phyloP scores from a whole-genome alignment of 1,284 basidiomycete genomes.

The Porodaedalea pini region DNA sequence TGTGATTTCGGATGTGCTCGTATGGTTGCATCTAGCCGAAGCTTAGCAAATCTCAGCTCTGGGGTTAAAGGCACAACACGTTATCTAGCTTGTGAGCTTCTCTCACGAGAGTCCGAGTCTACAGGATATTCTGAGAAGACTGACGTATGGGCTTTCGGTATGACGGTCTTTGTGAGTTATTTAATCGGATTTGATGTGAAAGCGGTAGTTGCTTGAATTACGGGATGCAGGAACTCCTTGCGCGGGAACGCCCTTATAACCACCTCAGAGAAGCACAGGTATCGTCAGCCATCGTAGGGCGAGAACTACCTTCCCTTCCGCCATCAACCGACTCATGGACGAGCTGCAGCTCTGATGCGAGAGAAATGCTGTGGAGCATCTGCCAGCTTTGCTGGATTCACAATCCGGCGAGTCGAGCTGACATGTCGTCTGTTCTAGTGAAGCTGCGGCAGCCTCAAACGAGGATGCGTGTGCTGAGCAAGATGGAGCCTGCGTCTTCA shows the following conservation, averaged over 20 bases:
- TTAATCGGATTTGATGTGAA: no score
- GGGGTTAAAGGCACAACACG: background rate
- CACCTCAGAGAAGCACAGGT: background rate
- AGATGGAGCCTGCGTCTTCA: no score
- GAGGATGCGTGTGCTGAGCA: no score
- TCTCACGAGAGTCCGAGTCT: background rate
- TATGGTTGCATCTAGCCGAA: background rate
- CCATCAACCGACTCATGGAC: background rate
- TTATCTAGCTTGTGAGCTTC: constrained; percentile 4
- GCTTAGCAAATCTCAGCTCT: background rate
- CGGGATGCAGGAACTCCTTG: constrained; percentile 8
- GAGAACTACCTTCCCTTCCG: background rate
- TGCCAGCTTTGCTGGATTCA: no score
- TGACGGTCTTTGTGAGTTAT: no score
- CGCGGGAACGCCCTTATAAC: background rate
- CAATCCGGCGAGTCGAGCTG: background rate
- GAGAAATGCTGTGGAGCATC: no score
- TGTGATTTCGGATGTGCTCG: constrained; percentile 13
- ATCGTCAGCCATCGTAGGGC: background rate
- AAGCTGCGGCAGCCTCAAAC: no score
- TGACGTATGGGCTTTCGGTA: constrained; percentile 10
- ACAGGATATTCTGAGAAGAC: background rate
- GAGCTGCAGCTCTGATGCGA: no score
- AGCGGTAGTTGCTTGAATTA: no score
- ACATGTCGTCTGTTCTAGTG: background rate